phyloP scores from a whole-genome alignment of 2,329 filamentous ascomycete genomes.

The Penicillium sp. region DNA sequence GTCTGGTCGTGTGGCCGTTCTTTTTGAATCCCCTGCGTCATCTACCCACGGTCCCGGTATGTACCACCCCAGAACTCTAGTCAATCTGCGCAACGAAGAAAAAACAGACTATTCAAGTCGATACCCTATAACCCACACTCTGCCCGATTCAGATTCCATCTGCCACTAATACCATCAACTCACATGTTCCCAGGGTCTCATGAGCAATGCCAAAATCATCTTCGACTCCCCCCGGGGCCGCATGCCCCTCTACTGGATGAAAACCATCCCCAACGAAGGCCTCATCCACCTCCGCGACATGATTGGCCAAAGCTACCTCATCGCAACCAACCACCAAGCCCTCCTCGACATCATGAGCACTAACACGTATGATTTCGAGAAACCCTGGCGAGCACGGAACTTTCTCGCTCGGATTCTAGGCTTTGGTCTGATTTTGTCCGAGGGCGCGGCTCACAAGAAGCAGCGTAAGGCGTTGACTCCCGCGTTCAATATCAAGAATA shows the following conservation, averaged over 20 bases:
- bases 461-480: conserved; percentile 47
- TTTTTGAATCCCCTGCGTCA: conserved; percentile 56
- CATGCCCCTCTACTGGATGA: conserved; percentile 51
- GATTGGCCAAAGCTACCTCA: conserved; percentile 45
- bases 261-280: conserved; percentile 58
- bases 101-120: neutral
- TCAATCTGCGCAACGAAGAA: neutral
- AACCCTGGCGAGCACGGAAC: conserved; percentile 49
- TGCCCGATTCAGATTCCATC: neutral
- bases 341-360: conserved; percentile 58
- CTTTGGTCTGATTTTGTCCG: conserved; percentile 55
- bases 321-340: conserved; percentile 44
- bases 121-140: neutral
- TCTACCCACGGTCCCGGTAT: conserved; percentile 48
- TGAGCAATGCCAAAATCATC: conserved; percentile 34
- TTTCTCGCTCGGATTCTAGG: conserved; percentile 56
- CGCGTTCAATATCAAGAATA: conserved; percentile 44
- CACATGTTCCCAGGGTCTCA: conserved; percentile 27
- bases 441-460: conserved; percentile 55
- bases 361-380: conserved; percentile 59
- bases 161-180: neutral
- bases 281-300: conserved; percentile 57
- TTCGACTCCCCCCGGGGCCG: conserved; percentile 41
- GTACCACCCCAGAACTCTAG: neutral
- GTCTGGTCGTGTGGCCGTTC: conserved; percentile 53